Evolutionary conservation across 108 stramenopile genomes (phyloP).

Genomic region (Aurantiochytrium sp.): DNA sequence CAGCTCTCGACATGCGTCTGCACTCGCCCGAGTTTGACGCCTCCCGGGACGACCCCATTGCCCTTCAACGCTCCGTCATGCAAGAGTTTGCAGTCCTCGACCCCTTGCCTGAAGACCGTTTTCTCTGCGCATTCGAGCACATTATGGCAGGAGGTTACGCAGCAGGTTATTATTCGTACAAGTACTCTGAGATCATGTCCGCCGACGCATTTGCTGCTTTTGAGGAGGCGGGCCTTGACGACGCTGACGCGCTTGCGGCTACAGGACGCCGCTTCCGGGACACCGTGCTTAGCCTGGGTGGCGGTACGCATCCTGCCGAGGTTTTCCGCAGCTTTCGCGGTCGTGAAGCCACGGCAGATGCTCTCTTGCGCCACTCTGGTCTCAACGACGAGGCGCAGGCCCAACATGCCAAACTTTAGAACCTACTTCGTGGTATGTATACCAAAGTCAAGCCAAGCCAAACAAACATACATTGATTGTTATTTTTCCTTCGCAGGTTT

Average conservation of each 20-base stretch:
- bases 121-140: conserved; percentile 88
- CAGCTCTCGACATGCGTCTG: conserved; percentile 86
- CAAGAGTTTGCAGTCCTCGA: conserved; percentile 68
- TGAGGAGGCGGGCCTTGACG: conserved; percentile 92
- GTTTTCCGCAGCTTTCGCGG: conserved; percentile 93
- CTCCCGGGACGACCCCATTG: conserved; percentile 37
- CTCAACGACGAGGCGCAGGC: not conserved
- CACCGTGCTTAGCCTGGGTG: conserved; percentile 78
- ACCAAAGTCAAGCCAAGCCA: too few species aligned
- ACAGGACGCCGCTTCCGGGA: conserved; percentile 82
- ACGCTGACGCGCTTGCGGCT: conserved; percentile 48
- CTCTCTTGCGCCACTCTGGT: conserved; percentile 52
- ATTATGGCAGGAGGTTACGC: conserved; percentile 95
- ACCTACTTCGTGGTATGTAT: too few species aligned
- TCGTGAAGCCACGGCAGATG: conserved; percentile 84
- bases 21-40: conserved; percentile 48
- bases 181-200: conserved; percentile 95
- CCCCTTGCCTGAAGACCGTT: conserved; percentile 86
- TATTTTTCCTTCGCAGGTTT: too few species aligned
- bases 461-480: too few species aligned
- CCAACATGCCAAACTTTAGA: not conserved
- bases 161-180: conserved; percentile 90
- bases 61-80: conserved; percentile 78
- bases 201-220: conserved; percentile 96
- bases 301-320: conserved; percentile 75